Evolutionary conservation across 2,329 filamentous ascomycete genomes (phyloP), one percentile per base, ranked within the genome.

Genomic region (Sarocladiaceae sp.): DNA sequence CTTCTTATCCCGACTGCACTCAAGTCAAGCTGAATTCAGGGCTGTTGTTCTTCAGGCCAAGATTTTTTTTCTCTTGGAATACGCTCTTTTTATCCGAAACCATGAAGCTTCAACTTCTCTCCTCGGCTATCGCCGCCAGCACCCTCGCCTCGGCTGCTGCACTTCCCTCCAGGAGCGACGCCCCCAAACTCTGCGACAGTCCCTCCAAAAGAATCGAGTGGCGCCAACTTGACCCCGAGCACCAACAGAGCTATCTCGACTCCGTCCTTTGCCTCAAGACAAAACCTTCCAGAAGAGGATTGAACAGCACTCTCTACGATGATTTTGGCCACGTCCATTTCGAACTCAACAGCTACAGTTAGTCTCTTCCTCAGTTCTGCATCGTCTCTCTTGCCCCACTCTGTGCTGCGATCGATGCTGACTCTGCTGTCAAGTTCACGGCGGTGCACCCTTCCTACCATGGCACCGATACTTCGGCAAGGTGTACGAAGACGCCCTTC

Each of bases 401-500:
- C 29, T 40, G 33, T 39, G 20, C 29, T 42, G 37, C 36, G 25
- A 53, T 35, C 51, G 20, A 36, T 4, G 12, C 29, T 33, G 26
- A n/a, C 22, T n/a, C 18, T 28, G 18, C 28, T 23, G n/a, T 5
- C 50, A 6, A 50, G 47, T 50, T 20, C 47, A 50, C 20, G 47
- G 47, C 22, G 55, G 61, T 10, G 62, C 66, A 0, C 46, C 59
- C 1, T 70, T 69, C 54, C 59, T 70, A 2, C 56, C 63, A 0
- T 70, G 67, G 67, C 67, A 71, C 51, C 55, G 67, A 10, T 67
- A 64, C 44, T 66, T 68, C 44, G 54, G 65, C 5, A 58, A 66
- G 28, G 36, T 64, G 17, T 70, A 68, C 50, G 60, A 68, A 37
- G 50, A 52, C 3, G 57, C 59, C 0, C 57, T 71, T 5, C 42